These are phyloP conservation scores for Mucor lusitanicus DNA, from an alignment of 371 early-diverging fungal species.

Conservation along the genomic window DNA sequence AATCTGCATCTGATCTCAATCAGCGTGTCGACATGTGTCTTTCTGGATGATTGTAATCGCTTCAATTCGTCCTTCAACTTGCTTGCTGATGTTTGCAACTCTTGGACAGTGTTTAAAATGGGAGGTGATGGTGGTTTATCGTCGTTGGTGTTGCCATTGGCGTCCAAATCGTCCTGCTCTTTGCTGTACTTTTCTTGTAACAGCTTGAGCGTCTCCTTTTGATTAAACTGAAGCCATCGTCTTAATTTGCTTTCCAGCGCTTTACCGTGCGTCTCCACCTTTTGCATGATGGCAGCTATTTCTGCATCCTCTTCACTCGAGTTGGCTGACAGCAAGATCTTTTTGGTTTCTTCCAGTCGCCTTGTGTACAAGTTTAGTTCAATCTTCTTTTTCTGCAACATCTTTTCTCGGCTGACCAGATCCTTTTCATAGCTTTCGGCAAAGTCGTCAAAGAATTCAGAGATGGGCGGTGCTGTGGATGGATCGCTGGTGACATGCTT, in stretches of 20 bases:
- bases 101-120: not conserved
- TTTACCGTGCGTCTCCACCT: not conserved
- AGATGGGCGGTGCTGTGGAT: conserved; percentile 19
- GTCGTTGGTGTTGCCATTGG: not conserved
- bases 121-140: conserved; percentile 16
- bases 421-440: conserved; percentile 41
- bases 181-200: conserved; percentile 1
- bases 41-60: conserved; percentile 12
- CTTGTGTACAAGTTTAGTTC: conserved; percentile 27
- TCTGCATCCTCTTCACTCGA: not conserved
- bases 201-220: conserved; percentile 5
- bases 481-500: conserved; percentile 11
- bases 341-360: conserved; percentile 24
- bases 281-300: not conserved
- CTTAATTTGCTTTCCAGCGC: conserved; percentile 10
- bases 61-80: conserved; percentile 10
- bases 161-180: not conserved
- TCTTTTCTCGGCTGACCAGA: conserved; percentile 21
- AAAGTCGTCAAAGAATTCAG: conserved; percentile 36
- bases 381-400: conserved; percentile 25
- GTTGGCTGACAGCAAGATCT: conserved; percentile 8
- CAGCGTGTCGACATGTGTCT: conserved; percentile 21
- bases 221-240: conserved; percentile 19
- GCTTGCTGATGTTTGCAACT: not conserved
- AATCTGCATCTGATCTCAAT: conserved; percentile 21